Evolutionary conservation across 2,329 filamentous ascomycete species (phyloP), one percentile per base, ranked within the genome.

Genomic region (Sphaerostilbella broomeana): DNA sequence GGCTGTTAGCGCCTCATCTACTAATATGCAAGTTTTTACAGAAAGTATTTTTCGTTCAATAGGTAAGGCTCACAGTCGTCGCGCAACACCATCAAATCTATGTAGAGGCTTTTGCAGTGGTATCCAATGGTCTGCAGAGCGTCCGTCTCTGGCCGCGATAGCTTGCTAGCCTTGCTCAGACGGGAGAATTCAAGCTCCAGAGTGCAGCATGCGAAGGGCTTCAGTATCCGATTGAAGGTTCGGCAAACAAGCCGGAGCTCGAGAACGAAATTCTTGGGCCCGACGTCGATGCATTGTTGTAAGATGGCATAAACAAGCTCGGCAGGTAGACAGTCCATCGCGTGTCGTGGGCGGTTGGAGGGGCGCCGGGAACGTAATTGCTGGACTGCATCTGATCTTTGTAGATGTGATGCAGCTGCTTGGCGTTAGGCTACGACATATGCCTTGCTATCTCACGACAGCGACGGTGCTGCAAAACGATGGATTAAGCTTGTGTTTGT

Each of bases 41-140:
- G n/a, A 31, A 7, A 31, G 8, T 9, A 6, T 6, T 20, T 16
- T n/a, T 13, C 9, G 17, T 7, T 27, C 4, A 9, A 6, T 11
- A 33, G 48, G 30, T 19, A 13, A 6, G 25, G 47, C 64, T 47
- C 56, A 73, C 71, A 51, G 38, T 73, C 68, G 49, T 75, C 71
- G 47, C 71, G 64, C 25, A 75, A 53, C 12, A 73, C 62, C 67
- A 71, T 73, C 52, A 75, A 55, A 49, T 75, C 71, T 33, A 75
- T 59, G 42, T 68, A 71, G 4, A 75, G 49, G 20, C 68, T 65
- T 47, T 65, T 65, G 59, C 68, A 71, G n/a, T 69, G 57, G 20
- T 62, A 59, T 3, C 67, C 70, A 35, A 72, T 60, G 3, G 63
- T 65, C 46, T 63, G 60, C n/a, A 74, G 51, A 6, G 62, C 63